These are phyloP conservation scores for Kentomonas sorsogonicus DNA, from an alignment of 208 protist genomes.

Conservation along the genomic window DNA sequence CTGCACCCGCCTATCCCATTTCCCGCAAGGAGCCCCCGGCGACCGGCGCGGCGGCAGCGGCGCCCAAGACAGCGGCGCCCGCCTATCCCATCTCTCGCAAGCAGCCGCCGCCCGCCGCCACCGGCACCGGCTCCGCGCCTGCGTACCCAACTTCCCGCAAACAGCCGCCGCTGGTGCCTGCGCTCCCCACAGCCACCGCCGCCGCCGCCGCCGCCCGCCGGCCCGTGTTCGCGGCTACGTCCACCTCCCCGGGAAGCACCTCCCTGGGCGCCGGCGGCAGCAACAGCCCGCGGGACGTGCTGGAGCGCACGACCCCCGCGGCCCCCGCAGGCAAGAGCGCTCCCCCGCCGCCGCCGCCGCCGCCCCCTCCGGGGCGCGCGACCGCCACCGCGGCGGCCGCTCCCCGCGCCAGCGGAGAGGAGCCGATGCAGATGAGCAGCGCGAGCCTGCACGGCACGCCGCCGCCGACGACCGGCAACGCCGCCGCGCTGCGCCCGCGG, in stretches of 20 bases:
- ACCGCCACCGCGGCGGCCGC: neutral
- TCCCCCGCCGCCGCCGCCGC: neutral
- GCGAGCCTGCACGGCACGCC: neutral
- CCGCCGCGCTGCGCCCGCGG: neutral
- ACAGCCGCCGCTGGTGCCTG: neutral
- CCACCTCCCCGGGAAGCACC: neutral
- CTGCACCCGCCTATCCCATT: slow-evolving; percentile 5
- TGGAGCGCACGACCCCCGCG: neutral
- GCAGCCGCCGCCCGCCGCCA: neutral
- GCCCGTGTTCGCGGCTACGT: slow-evolving; percentile 14
- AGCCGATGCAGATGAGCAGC: neutral
- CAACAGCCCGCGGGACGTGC: slow-evolving; percentile 2
- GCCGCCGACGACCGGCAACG: neutral
- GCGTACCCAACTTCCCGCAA: neutral
- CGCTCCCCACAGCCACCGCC: neutral
- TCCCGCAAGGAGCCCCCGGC: neutral
- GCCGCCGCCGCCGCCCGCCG: slow-evolving; percentile 4
- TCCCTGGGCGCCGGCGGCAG: neutral
- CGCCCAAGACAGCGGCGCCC: too few relatives aligned
- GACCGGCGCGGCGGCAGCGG: neutral
- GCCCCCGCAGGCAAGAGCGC: neutral
- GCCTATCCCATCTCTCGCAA: neutral
- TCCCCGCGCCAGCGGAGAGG: neutral
- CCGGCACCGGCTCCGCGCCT: neutral
- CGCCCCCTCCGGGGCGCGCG: neutral